Base-by-base conservation (phyloP, 2,329 filamentous ascomycete genomes). In the Ceratocystis alfenasii region DNA sequence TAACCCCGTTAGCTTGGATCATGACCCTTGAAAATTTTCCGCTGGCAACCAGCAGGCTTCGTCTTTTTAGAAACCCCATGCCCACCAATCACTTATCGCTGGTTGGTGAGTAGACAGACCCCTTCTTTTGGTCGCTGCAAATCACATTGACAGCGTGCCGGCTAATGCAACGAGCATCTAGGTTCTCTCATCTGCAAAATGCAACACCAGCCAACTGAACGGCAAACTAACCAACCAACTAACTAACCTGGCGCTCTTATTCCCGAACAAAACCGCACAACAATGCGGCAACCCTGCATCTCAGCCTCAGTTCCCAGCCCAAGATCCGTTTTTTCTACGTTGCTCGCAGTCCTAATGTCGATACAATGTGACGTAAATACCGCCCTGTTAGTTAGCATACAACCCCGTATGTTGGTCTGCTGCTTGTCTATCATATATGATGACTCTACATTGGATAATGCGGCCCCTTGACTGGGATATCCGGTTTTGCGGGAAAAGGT, bases 391-490 rank as follows among this genome's bases (percentile, higher is more conserved):
- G 12, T 30, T n/a, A 22, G 12, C 20, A 57, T 57, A 30, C 17
- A 22, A 57, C 22, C 36, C 36, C 36, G 10, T 41, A 41, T 12
- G 36, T 12, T 41, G 36, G 36, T 4, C 36, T 41, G 36, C 36
- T 41, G 36, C 36, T 12, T 41, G 36, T 57, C 22, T n/a, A 17
- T 57, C 53, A 57, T 57, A 57, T 57, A 12, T 17, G 36, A 41
- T 41, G 36, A 41, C 36, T 41, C 10, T 41, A 12, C 36, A 41
- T 41, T 41, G 10, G 36, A 41, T 41, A 41, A 41, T 41, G 28
- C 53, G 30, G 46, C 46, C 53, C 53, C 53, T 57, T 30, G 30
- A 33, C 53, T 22, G 25, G 53, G 25, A 57, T 57, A 57, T 57
- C 53, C 53, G 30, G 53, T 57, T n/a, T 57, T 25, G 53, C 53